These are phyloP conservation scores for Cryphonectria radicalis DNA, from an alignment of 2,329 filamentous ascomycete genomes.

Conservation along the genomic window DNA sequence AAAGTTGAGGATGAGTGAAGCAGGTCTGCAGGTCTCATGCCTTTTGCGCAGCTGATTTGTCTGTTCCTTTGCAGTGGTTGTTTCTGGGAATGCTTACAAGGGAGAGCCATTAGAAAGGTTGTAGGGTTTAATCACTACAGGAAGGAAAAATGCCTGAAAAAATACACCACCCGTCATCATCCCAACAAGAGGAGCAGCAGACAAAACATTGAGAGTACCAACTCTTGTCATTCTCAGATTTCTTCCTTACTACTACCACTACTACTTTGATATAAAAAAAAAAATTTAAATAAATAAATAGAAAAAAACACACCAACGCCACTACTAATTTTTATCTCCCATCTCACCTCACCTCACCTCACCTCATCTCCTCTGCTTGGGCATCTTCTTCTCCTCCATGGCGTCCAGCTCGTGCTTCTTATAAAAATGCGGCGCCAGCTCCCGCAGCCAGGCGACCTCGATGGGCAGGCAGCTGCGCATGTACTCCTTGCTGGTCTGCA, in stretches of 20 bases:
- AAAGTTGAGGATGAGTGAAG: neutral
- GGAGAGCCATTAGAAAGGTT: no score
- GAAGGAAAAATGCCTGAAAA: neutral
- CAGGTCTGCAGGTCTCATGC: no score
- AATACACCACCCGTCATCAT: neutral
- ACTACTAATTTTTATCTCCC: no score
- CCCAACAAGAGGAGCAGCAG: neutral
- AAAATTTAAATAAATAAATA: no score
- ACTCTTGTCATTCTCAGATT: neutral
- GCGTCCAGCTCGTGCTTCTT: constrained; percentile 89
- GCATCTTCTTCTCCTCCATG: constrained; percentile 74
- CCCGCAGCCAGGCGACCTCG: constrained; percentile 80
- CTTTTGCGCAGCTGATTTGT: no score
- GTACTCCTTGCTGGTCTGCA: constrained; percentile 87
- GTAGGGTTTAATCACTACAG: no score
- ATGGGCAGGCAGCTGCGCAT: constrained; percentile 88
- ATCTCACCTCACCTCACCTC: neutral
- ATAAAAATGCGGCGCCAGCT: constrained; percentile 93
- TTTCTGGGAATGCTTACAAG: no score
- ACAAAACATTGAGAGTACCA: neutral
- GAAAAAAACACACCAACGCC: no score
- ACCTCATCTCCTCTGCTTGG: constrained; percentile 36
- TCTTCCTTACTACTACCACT: neutral
- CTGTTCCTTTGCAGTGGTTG: no score
- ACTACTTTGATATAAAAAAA: no score